Evolutionary conservation across 108 stramenopile genomes (phyloP), one percentile per base, ranked within the genome.

Genomic region (Chaetoceros tenuissimus): DNA sequence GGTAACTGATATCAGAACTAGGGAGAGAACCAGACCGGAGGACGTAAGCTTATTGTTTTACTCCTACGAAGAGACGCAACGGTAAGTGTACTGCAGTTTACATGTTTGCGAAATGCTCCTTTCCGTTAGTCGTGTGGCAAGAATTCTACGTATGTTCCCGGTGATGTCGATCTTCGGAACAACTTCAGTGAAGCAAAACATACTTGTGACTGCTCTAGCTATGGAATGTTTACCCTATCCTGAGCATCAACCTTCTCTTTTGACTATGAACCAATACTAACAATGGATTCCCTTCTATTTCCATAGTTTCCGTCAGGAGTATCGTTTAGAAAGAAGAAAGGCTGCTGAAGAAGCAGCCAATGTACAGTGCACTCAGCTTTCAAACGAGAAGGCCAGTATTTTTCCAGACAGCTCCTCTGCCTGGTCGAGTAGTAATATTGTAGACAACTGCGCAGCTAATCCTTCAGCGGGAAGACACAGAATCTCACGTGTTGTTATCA

Each of bases 401-500:
- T 65, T 47, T 22, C 13, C 49, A 31, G 25, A 25, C 13, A 5
- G 7, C 13, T 23, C 48, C 7, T 49, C 48, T 21, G 48, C 18
- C n/a, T 54, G 28, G 34, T 40, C 34, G 5, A 40, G 34, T 5
- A 40, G 5, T 5, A 40, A 40, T 40, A 26, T 54, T 22, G 24
- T 13, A 5, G 53, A 22, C 25, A 31, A 22, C 53, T 54, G 18
- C 19, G 29, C 25, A 26, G 26, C 5, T n/a, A 3, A 20, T 24
- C 48, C 48, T 16, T 21, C 22, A n/a, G 25, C 10, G 5, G 53
- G 46, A n/a, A 75, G 76, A 57, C 84, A 84, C 56, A 67, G 68
- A 58, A 86, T 90, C 57, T 86, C 85, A 8, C 82, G 85, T 29
- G 85, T 91, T 17, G 82, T 86, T 24, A 81, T 91, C 18, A 51